phyloP scores from a whole-genome alignment of 352 stramenopile species.

The Halophytophthora polymorphica region DNA sequence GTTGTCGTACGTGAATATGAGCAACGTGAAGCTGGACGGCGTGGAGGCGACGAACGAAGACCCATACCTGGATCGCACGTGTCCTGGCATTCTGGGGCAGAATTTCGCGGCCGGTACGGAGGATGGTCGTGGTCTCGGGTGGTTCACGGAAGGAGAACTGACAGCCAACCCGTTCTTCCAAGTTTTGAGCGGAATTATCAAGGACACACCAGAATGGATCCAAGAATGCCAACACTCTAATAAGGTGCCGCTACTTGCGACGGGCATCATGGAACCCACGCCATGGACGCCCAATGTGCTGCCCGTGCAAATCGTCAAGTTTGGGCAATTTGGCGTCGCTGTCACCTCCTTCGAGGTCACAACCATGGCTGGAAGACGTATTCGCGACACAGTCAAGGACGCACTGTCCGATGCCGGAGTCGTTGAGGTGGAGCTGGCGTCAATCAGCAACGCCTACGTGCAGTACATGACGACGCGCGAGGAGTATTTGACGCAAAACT shows the following conservation, averaged over 20 bases:
- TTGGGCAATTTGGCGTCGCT: constrained; percentile 38
- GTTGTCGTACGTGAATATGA: constrained; percentile 41
- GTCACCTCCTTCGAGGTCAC: constrained; percentile 48
- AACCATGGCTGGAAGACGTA: constrained; percentile 45
- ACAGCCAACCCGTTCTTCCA: constrained; percentile 23
- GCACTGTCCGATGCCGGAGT: constrained; percentile 18
- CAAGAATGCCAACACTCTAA: constrained; percentile 27
- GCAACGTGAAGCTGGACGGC: constrained; percentile 27
- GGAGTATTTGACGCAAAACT: constrained; percentile 52
- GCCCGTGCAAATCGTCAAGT: constrained; percentile 38
- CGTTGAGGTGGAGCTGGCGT: constrained; percentile 31
- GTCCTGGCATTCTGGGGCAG: constrained; percentile 32
- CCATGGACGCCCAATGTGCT: constrained; percentile 36
- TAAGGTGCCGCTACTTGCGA: constrained; percentile 28
- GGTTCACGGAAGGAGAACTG: constrained; percentile 24
- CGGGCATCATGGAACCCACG: constrained; percentile 27
- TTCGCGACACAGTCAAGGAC: constrained; percentile 22
- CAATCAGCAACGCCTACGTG: constrained; percentile 47
- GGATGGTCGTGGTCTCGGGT: constrained; percentile 25
- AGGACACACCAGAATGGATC: constrained; percentile 24
- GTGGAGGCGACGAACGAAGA: constrained; percentile 6
- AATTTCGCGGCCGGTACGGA: constrained; percentile 41
- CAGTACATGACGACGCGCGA: constrained; percentile 49
- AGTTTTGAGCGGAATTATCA: constrained; percentile 12
- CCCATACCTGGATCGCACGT: constrained; percentile 29